These are phyloP conservation scores for Torulaspora microellipsoides DNA, from an alignment of 805 yeast species.

Conservation along the genomic window DNA sequence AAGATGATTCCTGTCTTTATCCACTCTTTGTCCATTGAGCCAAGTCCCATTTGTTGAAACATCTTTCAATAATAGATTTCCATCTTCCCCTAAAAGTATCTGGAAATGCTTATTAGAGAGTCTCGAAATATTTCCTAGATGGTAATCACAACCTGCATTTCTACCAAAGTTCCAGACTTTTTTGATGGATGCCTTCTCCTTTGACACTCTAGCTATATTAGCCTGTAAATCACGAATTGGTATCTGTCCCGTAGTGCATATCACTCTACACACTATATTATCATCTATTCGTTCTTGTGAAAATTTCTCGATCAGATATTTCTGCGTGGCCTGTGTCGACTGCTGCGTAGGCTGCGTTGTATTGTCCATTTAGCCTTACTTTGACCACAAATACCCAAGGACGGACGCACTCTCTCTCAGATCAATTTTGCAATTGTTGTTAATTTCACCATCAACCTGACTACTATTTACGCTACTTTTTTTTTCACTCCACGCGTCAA, in stretches of 20 bases:
- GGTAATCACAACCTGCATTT: constrained; percentile 55
- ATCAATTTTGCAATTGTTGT: too few relatives aligned
- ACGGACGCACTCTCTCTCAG: too few relatives aligned
- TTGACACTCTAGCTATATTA: constrained; percentile 30
- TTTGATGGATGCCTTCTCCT: constrained; percentile 26
- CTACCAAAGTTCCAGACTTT: constrained; percentile 74
- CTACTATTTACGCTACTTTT: neutral
- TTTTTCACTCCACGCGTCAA: too few relatives aligned
- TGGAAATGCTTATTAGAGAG: constrained; percentile 72
- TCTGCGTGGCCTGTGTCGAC: constrained; percentile 40
- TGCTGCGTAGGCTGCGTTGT: constrained; percentile 43
- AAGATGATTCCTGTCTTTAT: constrained; percentile 73
- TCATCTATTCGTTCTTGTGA: constrained; percentile 39
- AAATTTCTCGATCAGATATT: constrained; percentile 33
- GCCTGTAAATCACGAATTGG: constrained; percentile 43
- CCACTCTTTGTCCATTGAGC: constrained; percentile 68
- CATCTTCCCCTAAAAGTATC: constrained; percentile 60
- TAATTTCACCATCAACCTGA: neutral
- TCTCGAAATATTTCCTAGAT: constrained; percentile 56
- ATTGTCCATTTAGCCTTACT: constrained; percentile 25
- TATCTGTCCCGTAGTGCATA: constrained; percentile 57
- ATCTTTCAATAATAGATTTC: constrained; percentile 51
- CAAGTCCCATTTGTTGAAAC: constrained; percentile 90
- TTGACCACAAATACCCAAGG: too few relatives aligned
- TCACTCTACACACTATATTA: constrained; percentile 48